phyloP scores from a whole-genome alignment of 768 basidiomycete genomes.

The Amanita muscaria region DNA sequence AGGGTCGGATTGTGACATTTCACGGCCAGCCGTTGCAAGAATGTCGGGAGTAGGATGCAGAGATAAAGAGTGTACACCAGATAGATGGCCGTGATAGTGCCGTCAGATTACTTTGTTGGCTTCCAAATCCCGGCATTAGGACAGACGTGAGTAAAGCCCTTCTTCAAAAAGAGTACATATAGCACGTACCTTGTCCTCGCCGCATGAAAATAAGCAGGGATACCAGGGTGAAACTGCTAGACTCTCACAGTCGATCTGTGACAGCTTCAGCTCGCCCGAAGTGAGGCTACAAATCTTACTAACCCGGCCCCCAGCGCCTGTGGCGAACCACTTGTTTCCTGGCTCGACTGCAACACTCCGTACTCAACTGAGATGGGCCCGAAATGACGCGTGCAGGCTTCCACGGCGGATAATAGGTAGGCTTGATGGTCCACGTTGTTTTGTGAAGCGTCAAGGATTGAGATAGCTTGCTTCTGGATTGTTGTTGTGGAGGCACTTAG shows the following conservation, averaged over 20 bases:
- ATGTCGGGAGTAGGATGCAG: conserved; percentile 95
- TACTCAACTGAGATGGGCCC: conserved; percentile 97
- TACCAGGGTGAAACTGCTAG: conserved; percentile 88
- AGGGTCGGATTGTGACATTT: conserved; percentile 94
- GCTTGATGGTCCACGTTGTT: conserved; percentile 88
- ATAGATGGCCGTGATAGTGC: conserved; percentile 97
- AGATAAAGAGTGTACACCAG: conserved; percentile 90
- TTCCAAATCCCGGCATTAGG: conserved; percentile 93
- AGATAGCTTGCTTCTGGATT: conserved; percentile 64
- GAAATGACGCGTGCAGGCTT: conserved; percentile 95
- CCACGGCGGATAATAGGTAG: conserved; percentile 94
- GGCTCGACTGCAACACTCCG: conserved; percentile 94
- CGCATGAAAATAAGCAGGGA: conserved; percentile 95
- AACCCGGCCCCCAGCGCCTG: conserved; percentile 95
- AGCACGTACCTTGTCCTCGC: conserved; percentile 82
- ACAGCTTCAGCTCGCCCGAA: conserved; percentile 91
- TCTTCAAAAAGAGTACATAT: conserved; percentile 1
- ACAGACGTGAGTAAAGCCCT: not conserved
- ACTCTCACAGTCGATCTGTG: conserved; percentile 93
- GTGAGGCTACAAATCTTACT: conserved; percentile 99
- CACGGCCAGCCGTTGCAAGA: conserved; percentile 90
- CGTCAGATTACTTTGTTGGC: conserved; percentile 98
- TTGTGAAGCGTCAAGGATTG: conserved; percentile 89
- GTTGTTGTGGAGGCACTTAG: conserved; percentile 56
- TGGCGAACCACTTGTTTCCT: conserved; percentile 97